Percentiles rank a stretch among this genome's conserved stretches.
phyloP scores from a whole-genome alignment of 768 basidiomycete genomes.

The Naganishia vaughanmartiniae region DNA sequence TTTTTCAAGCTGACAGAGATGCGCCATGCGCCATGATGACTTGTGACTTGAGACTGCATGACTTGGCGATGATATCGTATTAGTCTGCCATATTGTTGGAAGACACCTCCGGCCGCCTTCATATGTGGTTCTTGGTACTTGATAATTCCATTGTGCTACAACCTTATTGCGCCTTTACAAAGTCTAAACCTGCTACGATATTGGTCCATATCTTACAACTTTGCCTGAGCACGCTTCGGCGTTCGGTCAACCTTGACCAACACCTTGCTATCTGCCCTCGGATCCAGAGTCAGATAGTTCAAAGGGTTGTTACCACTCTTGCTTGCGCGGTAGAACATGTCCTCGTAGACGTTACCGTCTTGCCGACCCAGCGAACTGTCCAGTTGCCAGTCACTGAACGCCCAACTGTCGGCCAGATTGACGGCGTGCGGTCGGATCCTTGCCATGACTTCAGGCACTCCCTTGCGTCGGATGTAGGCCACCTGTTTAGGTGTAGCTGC shows the following conservation, averaged over 20 bases:
- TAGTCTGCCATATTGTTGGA: no score
- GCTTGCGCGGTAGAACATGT: constrained; percentile 28
- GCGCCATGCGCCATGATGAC: no score
- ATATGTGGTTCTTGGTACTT: no score
- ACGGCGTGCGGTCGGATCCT: constrained; percentile 40
- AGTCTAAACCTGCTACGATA: not conserved
- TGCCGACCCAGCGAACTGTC: constrained; percentile 29
- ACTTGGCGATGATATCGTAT: no score
- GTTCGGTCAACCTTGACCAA: constrained; percentile 24
- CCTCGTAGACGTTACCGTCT: constrained; percentile 29
- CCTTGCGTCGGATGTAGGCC: constrained; percentile 17
- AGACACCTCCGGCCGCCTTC: no score
- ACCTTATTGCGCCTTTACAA: not conserved
- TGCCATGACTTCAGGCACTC: constrained; percentile 31
- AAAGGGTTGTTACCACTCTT: constrained; percentile 25
- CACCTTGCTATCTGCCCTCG: constrained; percentile 23
- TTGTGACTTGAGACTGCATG: no score
- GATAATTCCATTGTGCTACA: not conserved
- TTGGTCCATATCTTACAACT: constrained; percentile 1
- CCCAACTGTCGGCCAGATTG: constrained; percentile 39
- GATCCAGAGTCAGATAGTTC: constrained; percentile 28
- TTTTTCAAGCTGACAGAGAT: no score
- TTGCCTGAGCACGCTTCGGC: constrained; percentile 9
- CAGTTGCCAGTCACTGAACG: constrained; percentile 36
- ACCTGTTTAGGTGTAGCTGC: constrained; percentile 16